Evolutionary conservation across 441 rosid genomes (phyloP), one percentile per base, ranked within the genome.

Genomic region (Euphorbia celastroides): DNA sequence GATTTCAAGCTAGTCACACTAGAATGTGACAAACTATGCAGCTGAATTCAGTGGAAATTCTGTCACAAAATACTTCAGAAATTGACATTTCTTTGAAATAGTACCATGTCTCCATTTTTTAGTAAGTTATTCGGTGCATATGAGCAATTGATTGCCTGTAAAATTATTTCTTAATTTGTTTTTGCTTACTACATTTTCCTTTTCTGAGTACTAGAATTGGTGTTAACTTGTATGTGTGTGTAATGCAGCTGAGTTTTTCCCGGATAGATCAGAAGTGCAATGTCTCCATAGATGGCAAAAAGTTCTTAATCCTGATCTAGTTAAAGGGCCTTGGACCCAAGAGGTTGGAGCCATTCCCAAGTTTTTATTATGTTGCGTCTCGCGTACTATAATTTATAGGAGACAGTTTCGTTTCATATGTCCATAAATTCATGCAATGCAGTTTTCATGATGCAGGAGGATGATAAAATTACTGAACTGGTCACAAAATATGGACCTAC

Each of bases 201-300:
- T 27, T 57, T n/a, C 19, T 25, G 20, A 8, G 51, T 25, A 41
- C 9, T 19, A 20, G 19, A 19, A 36, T 31, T 41, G 55, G 22
- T 16, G 38, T 36, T 19, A 57, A 27, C 41, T 19, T 16, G 25
- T 6, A 38, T 70, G 11, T 67, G 26, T 67, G 50, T 68, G 32
- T 71, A 44, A 30, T 74, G 86, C 96, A 96, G 98, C 98, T 62
- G 95, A 90, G 48, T 81, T 61, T 73, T 90, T 89, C 78, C 88
- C 90, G 50, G 88, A 79, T 74, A 85, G 99, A 82, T 87, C 96
- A 60, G 97, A 93, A 78, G 98, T 96, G 62, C 99, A 95, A 64
- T 95, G 98, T 78, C 71, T 95, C 74, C 99, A 95, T 76, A 84
- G 99, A 63, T 95, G 99, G 99, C 99, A 95, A 80, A 95, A 96